Percentiles rank a stretch among this genome's conserved stretches.
phyloP scores from a whole-genome alignment of 768 basidiomycete species.

The Pleurotus tuoliensis region DNA sequence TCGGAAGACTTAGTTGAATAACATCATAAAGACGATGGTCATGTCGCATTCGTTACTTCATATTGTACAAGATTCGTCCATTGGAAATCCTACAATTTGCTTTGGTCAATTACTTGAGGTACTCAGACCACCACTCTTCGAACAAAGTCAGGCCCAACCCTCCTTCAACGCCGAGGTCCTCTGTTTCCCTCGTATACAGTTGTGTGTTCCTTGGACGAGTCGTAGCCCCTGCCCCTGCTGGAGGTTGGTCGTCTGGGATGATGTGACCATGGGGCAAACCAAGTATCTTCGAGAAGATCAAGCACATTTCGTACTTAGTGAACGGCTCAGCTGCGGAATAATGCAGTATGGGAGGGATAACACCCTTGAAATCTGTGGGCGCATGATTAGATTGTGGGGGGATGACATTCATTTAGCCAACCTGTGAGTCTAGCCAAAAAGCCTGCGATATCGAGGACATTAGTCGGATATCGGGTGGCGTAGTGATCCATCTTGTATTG shows the following conservation, averaged over 20 bases:
- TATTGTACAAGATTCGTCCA: no score
- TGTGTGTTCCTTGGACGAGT: slow-evolving; percentile 78
- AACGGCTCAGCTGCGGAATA: slow-evolving; percentile 79
- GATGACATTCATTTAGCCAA: slow-evolving; percentile 26
- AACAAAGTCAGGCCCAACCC: slow-evolving; percentile 66
- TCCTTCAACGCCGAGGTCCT: slow-evolving; percentile 55
- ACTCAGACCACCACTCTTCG: slow-evolving; percentile 78
- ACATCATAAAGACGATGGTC: no score
- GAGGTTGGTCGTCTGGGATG: slow-evolving; percentile 64
- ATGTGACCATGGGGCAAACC: slow-evolving; percentile 72
- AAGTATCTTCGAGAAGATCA: slow-evolving; percentile 71
- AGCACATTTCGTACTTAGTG: slow-evolving; percentile 93
- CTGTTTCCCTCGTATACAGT: slow-evolving; percentile 73
- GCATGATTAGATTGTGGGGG: neutral
- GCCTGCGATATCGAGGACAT: slow-evolving; percentile 79
- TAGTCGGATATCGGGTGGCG: slow-evolving; percentile 90
- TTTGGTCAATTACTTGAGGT: slow-evolving; percentile 29
- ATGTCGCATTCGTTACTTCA: no score
- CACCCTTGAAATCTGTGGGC: slow-evolving; percentile 27
- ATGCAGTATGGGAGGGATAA: slow-evolving; percentile 75
- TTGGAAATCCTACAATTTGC: neutral
- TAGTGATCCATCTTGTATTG: slow-evolving; percentile 95
- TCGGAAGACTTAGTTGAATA: slow-evolving; percentile 11
- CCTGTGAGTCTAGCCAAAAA: slow-evolving; percentile 78
- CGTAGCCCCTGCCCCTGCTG: slow-evolving; percentile 61